A percentile compares a stretch with the other conserved stretches of the same genome.
These are phyloP conservation scores for Ophiostoma piceae DNA, from an alignment of 2,329 filamentous ascomycete species.

Conservation along the genomic window DNA sequence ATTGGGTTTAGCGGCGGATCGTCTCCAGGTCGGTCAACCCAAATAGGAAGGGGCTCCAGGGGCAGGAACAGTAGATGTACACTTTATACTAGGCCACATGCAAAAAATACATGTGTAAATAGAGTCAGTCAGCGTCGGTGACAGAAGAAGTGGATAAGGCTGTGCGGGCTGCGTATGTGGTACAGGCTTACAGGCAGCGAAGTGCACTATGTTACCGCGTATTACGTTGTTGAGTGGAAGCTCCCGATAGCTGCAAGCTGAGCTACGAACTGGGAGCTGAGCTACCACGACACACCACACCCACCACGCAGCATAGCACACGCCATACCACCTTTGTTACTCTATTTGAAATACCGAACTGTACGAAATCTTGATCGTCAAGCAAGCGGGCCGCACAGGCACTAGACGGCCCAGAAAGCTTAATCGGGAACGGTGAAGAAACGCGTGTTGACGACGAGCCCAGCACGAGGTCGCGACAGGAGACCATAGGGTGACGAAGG, in stretches of 20 bases:
- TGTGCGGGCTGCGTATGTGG: neutral
- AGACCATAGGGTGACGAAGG: neutral
- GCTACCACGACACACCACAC: constrained; percentile 4
- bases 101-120: neutral
- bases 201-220: neutral
- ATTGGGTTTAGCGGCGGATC: constrained; percentile 32
- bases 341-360: constrained; percentile 17
- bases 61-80: neutral
- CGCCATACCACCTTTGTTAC: neutral
- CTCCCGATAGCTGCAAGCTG: neutral
- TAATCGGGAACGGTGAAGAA: constrained; percentile 18
- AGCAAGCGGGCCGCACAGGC: constrained; percentile 16
- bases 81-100: constrained; percentile 6
- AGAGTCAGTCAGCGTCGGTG: neutral
- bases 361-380: constrained; percentile 17
- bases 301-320: neutral
- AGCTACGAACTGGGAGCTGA: neutral
- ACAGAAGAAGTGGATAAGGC: constrained; percentile 7
- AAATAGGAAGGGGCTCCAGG: constrained; percentile 21
- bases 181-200: constrained; percentile 2
- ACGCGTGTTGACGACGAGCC: neutral
- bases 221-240: neutral
- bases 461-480: constrained; percentile 5
- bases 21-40: constrained; percentile 25
- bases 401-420: constrained; percentile 18